Base-by-base conservation (phyloP, 2,329 filamentous ascomycete genomes). In the Chalara sp. region DNA sequence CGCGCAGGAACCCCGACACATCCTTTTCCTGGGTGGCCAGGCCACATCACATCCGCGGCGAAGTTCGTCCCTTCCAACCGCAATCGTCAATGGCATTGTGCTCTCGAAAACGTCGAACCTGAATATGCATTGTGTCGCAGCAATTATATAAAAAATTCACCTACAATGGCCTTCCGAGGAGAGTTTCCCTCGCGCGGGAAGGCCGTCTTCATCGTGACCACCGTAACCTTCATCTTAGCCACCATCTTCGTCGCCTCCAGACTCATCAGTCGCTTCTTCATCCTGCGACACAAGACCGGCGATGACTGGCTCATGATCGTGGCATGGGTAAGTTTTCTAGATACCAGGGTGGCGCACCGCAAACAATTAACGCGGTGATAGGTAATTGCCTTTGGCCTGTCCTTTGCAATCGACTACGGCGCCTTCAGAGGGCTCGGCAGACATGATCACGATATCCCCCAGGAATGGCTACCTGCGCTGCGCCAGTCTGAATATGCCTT, bases 221-320 rank as follows among this genome's bases (percentile, higher is more conserved):
- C 80, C 6, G 72, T 77, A 21, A 87, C 86, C 47, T 76, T 91
- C 55, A 76, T 77, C 28, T 67, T 91, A 48, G 82, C 87, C 47
- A 85, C 85, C 39, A 63, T 86, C 49, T 92, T 95, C 64, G 87
- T 96, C 58, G 74, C 75, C 41, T 77, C 87, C 35, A 83, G 91
- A 49, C 74, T 95, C 58, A 70, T 88, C 41, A 89, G 87, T 53
- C 80, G 90, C 31, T 75, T 80, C 46, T 80, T 78, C 44, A 84
- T 96, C 46, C 84, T 96, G 50, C 81, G 80, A 58, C 83, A 78
- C 49, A 70, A 89, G 47, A 82, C 78, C 50, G 79, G 80, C 72
- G 89, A 95, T 68, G 91, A 96, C 73, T 86, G 84, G 68, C 80
- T 87, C 60, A 93, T 96, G 67, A 68, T 89, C 8, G 58, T 87